Base-by-base conservation (phyloP, 2,329 filamentous ascomycete species). In the Alternaria dauci region DNA sequence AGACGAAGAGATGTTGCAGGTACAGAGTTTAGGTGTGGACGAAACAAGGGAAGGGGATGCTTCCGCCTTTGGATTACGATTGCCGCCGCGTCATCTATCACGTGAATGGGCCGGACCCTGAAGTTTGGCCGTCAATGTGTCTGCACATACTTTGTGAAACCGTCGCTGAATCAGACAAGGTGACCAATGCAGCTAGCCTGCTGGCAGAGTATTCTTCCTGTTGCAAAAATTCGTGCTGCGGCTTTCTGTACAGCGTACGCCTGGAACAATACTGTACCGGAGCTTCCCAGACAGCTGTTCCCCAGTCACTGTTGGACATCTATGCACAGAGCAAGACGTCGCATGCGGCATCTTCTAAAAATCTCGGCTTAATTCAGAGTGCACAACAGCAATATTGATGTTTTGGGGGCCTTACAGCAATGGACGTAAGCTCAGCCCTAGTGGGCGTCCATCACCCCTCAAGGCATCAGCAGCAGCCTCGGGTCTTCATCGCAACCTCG, bases 21-120 rank as follows among this genome's bases (percentile, higher is more conserved):
- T 62, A 53, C 48, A 44, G 61, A 55, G 58, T 39, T 52, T 52
- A 47, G 61, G 23, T 61, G 62, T 41, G 46, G 58, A 52, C 34
- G 62, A 58, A 59, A 59, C 56, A 65, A 61, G 60, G 50, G 53
- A 55, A 62, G 64, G 61, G 53, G 55, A 56, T 60, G 52, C 46
- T 26, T 61, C 58, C 55, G 59, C 52, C 42, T 55, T 61, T 44
- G 58, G 54, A 52, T 53, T 58, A 58, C 47, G 34, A 52, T 39
- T 36, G 32, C 53, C 42, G 58, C 58, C 58, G 58, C 58, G 58
- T 61, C 58, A 61, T 61, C 54, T 55, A 42, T 61, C 59, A 61
- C 57, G 64, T 65, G 62, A 32, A 25, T n/a, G 18, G 34, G 54
- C 41, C 23, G 56, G 47, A 41, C 54, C 59, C 54, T 41, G 52